Percentiles rank a stretch among this genome's conserved stretches.
These are phyloP conservation scores for Wickerhamiella parazyma DNA, from an alignment of 805 yeast genomes.

Conservation along the genomic window DNA sequence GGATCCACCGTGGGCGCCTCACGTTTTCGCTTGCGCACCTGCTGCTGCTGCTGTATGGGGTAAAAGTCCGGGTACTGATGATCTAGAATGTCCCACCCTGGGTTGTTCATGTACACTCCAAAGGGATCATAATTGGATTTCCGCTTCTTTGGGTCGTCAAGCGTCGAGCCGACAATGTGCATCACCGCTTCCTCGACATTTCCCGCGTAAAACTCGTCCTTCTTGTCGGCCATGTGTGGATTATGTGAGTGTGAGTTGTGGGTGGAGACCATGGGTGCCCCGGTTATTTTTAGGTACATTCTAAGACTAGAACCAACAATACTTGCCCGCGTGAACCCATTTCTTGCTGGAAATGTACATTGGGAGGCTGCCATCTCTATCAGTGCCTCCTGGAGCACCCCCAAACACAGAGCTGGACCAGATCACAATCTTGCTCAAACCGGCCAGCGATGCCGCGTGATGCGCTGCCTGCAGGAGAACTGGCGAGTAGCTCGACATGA, in stretches of 20 bases:
- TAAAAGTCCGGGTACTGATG: constrained; percentile 6
- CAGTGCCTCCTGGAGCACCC: not conserved
- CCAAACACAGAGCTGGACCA: not conserved
- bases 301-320: constrained; percentile 5
- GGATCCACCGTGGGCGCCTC: constrained; percentile 5
- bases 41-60: not conserved
- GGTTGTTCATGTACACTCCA: constrained; percentile 8
- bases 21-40: not conserved
- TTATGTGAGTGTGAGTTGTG: not conserved
- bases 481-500: not conserved
- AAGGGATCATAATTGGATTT: constrained; percentile 8
- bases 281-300: too few species aligned
- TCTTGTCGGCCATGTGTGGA: not conserved
- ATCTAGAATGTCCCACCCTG: constrained; percentile 5
- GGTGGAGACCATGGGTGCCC: too few species aligned
- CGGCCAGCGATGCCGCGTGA: not conserved
- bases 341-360: constrained; percentile 2
- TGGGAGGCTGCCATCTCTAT: constrained; percentile 1
- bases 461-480: not conserved
- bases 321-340: constrained; percentile 8
- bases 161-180: constrained; percentile 54
- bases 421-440: not conserved
- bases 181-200: constrained; percentile 66
- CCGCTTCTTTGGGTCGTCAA: constrained; percentile 26
- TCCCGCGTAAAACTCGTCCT: constrained; percentile 4